Conservation (phyloP, 164 flowering plant genomes). For the Vitis amurensis region DNA sequence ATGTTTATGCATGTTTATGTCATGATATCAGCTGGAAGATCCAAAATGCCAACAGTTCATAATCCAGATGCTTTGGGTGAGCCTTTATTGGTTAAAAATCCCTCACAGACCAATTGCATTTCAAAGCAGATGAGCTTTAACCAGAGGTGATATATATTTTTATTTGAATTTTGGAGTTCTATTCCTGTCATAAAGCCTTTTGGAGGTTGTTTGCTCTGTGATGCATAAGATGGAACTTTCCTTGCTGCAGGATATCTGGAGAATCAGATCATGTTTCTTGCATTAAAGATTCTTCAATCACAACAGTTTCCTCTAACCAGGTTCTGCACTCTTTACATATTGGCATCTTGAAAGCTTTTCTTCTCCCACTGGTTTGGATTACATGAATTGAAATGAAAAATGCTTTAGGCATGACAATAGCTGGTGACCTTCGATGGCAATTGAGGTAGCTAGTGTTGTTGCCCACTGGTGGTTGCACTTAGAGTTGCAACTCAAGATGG, state of each 20-base stretch:
- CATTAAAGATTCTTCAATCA: conserved; percentile 19
- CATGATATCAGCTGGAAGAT: conserved; percentile 52
- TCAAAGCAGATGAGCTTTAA: conserved; percentile 15
- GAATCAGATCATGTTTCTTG: conserved; percentile 17
- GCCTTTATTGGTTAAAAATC: conserved; percentile 14
- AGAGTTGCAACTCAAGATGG: too few relatives aligned
- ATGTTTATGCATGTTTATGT: background rate
- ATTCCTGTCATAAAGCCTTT: background rate
- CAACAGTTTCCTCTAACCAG: conserved; percentile 54
- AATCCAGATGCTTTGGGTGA: conserved; percentile 13
- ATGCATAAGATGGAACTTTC: background rate
- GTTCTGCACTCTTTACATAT: conserved; percentile 22
- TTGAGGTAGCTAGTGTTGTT: too few relatives aligned
- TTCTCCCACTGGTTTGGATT: background rate
- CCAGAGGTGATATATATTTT: conserved; percentile 17
- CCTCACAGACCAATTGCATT: conserved; percentile 19
- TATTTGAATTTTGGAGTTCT: too few relatives aligned
- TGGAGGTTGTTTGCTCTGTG: background rate
- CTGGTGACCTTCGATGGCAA: too few relatives aligned
- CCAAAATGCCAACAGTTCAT: conserved; percentile 25
- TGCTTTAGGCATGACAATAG: too few relatives aligned
- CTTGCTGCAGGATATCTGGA: conserved; percentile 24
- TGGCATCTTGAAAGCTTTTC: background rate
- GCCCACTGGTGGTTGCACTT: too few relatives aligned
- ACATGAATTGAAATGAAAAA: background rate